Evolutionary conservation across 805 yeast species (phyloP), one percentile per base, ranked within the genome.

Genomic region (Suhomyces kilbournensis): DNA sequence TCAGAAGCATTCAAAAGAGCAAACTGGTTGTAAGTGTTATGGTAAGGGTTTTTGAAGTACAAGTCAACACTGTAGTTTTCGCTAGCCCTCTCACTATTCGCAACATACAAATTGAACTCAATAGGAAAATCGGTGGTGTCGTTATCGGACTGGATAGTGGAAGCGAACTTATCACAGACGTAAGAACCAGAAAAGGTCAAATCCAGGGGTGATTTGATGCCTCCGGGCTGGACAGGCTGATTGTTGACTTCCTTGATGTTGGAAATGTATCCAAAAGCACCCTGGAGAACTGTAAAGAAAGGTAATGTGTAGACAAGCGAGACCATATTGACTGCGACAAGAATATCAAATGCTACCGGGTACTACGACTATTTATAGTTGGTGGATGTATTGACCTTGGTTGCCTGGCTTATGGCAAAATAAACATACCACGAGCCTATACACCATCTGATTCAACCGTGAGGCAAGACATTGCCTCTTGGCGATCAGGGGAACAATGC

Each of bases 121-220:
- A 57, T 45, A 28, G 60, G 60, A 48, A 58, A 58, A 32, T 56
- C 56, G 22, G 60, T 55, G 22, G 62, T 56, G 47, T 49, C 47
- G 34, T 57, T 59, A 23, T 42, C 22, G 15, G 56, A 50, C 45
- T 57, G 57, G 44, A 59, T 49, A 2, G 40, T 26, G 2, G 60
- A 51, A 14, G 60, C 35, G 45, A 48, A 59, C 46, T 58, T 58
- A 42, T 59, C 63, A 52, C 63, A 59, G 34, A 59, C 63, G 39
- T 54, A 51, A 10, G 48, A 40, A 39, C 63, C 63, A 7, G 56
- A 28, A 40, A 47, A 59, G 12, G 25, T 14, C 25, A 59, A 51
- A 32, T 54, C 55, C 20, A 46, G 47, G 14, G 62, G 53, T 28
- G 59, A 46, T 30, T 56, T 54, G 44, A 46, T 10, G 9, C 40